Evolutionary conservation across 2,329 filamentous ascomycete species (phyloP).

Genomic region (Cladosporium austrohemisphaericum): DNA sequence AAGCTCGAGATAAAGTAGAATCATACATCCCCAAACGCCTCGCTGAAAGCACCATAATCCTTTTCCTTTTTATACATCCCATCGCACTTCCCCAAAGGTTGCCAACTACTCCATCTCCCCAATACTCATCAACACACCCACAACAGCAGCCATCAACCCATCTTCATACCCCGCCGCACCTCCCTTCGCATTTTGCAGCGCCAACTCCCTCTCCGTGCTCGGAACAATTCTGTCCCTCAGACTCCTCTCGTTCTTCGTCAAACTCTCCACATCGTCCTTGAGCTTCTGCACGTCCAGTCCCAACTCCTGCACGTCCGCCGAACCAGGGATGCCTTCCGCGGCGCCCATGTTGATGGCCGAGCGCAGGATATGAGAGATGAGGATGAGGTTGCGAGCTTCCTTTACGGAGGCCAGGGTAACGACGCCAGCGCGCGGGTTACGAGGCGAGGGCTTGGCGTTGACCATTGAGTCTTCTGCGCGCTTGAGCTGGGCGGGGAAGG

Average conservation of each 20-base stretch:
- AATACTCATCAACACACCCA: conserved; percentile 10
- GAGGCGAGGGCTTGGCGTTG: conserved; percentile 43
- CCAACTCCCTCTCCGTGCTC: conserved; percentile 20
- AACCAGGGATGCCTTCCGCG: conserved; percentile 55
- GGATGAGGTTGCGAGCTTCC: conserved; percentile 73
- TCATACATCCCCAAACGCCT: background rate
- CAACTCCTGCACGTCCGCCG: conserved; percentile 64
- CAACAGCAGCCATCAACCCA: conserved; percentile 5
- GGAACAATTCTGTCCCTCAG: conserved; percentile 71
- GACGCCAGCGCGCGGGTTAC: conserved; percentile 51
- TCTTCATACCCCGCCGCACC: conserved; percentile 1
- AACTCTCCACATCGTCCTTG: conserved; percentile 77
- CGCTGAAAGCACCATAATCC: background rate
- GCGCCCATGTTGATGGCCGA: conserved; percentile 61
- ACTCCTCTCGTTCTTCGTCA: conserved; percentile 61
- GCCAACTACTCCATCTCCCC: background rate
- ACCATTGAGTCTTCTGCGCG: conserved; percentile 72
- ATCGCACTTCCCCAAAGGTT: background rate
- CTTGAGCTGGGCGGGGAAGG: conserved; percentile 74
- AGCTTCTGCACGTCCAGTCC: conserved; percentile 70
- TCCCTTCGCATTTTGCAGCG: background rate
- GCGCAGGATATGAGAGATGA: conserved; percentile 70
- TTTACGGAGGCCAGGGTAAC: conserved; percentile 70
- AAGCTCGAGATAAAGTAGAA: too few species aligned
- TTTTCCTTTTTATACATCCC: background rate